A percentile compares a stretch with the other conserved stretches of the same genome.
phyloP scores from a whole-genome alignment of 345 rosid genomes.

The Sonneratia alba region DNA sequence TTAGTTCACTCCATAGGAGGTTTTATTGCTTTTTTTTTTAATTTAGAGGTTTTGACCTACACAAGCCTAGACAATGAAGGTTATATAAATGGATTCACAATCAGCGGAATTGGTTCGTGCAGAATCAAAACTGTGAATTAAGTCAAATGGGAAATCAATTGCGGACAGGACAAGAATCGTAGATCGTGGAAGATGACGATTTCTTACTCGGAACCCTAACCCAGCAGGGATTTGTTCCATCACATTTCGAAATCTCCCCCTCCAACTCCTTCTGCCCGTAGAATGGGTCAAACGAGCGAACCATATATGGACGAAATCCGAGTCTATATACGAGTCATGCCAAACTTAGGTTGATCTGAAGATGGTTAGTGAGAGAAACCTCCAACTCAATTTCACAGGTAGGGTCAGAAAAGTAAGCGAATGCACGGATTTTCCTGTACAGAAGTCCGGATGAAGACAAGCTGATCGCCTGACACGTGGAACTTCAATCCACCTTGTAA shows the following conservation, averaged over 20 bases:
- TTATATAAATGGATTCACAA: background rate
- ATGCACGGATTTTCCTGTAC: constrained; percentile 46
- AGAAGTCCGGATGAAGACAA: constrained; percentile 33
- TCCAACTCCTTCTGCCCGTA: too few species aligned
- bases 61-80: background rate
- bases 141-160: background rate
- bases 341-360: too few species aligned
- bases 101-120: background rate
- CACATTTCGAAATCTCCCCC: too few species aligned
- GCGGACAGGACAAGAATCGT: background rate
- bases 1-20: too few species aligned
- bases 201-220: background rate
- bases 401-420: constrained; percentile 30
- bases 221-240: background rate
- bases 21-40: background rate
- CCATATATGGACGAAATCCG: too few species aligned
- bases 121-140: background rate
- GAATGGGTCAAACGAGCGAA: too few species aligned
- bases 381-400: background rate
- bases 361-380: too few species aligned
- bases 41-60: background rate
- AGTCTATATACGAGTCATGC: too few species aligned
- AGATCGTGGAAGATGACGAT: background rate
- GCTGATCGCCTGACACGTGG: constrained; percentile 49
- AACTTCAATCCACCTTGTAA: background rate